Percentiles rank a stretch among this genome's conserved stretches.
Conservation (phyloP, 768 basidiomycete species). For the Mycena leptocephala region DNA sequence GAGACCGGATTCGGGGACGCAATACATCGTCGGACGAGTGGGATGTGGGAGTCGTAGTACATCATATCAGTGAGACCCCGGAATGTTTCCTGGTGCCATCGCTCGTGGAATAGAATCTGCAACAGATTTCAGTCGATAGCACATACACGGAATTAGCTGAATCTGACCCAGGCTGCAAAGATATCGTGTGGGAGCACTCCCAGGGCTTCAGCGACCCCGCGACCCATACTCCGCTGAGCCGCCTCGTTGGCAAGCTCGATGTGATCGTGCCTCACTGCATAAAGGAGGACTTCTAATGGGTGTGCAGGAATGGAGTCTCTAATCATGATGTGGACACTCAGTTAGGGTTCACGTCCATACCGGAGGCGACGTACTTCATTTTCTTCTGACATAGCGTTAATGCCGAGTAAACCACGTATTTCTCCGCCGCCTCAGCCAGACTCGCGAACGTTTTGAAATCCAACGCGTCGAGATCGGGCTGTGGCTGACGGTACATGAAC, state of each 20-base stretch:
- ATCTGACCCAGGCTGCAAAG: not conserved
- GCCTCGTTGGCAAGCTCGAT: not conserved
- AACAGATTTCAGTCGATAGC: too few species aligned
- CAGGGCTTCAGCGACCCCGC: not conserved
- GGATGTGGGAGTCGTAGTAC: too few species aligned
- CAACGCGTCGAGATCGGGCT: conserved; percentile 33
- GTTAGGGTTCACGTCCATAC: not conserved
- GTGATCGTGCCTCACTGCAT: not conserved
- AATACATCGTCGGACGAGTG: too few species aligned
- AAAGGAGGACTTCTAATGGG: not conserved
- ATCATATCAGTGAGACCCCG: too few species aligned
- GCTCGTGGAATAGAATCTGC: too few species aligned
- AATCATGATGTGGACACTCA: not conserved
- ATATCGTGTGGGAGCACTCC: not conserved
- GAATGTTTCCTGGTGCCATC: too few species aligned
- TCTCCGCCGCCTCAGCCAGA: not conserved
- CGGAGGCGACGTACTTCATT: not conserved
- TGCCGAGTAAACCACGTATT: not conserved
- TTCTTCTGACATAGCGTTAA: not conserved
- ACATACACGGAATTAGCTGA: too few species aligned
- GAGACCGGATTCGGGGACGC: too few species aligned
- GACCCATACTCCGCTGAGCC: not conserved
- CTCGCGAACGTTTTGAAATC: conserved; percentile 24
- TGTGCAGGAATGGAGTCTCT: not conserved
- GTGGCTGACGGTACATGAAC: conserved; percentile 38